A percentile compares a stretch with the other conserved stretches of the same genome.
Evolutionary conservation across 768 basidiomycete species (phyloP).

Genomic region (Pholiota conissans): DNA sequence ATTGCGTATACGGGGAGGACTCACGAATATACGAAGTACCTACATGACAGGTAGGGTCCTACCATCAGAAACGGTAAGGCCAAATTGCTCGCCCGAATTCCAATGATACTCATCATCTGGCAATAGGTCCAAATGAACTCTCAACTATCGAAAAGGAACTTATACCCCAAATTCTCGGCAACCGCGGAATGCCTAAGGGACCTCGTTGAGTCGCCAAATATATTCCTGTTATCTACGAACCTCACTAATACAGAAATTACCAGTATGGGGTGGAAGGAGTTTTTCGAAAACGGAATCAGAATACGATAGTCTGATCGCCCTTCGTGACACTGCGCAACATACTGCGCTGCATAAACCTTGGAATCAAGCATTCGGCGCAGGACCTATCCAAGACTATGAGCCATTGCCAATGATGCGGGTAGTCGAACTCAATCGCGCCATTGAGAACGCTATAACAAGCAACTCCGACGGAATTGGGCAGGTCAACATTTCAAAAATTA

Average conservation of each 20-base stretch:
- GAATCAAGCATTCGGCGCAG: conserved; percentile 35
- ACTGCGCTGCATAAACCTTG: conserved; percentile 36
- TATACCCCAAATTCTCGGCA: conserved; percentile 35
- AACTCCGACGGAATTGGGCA: conserved; percentile 11
- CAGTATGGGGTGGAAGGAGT: conserved; percentile 33
- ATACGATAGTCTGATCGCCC: conserved; percentile 24
- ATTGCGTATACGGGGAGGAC: conserved; percentile 36
- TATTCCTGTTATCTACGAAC: no score
- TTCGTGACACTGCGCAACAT: conserved; percentile 32
- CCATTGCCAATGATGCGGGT: conserved; percentile 14
- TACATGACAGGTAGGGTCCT: conserved; percentile 54
- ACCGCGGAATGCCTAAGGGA: conserved; percentile 41
- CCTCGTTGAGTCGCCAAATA: conserved; percentile 19
- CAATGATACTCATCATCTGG: background rate
- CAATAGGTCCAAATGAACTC: conserved; percentile 46
- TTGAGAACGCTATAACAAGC: conserved; percentile 1
- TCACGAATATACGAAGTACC: conserved; percentile 38
- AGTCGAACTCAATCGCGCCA: conserved; percentile 23
- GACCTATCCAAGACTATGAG: conserved; percentile 29
- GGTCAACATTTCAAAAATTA: conserved; percentile 32
- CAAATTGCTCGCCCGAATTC: background rate
- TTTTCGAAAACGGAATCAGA: conserved; percentile 12
- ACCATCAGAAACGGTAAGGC: conserved; percentile 51
- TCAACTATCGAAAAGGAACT: conserved; percentile 34
- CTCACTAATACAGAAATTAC: no score